These are phyloP conservation scores for Gracilaria gracilis DNA, from an alignment of 23 red algal species.

Conservation along the genomic window DNA sequence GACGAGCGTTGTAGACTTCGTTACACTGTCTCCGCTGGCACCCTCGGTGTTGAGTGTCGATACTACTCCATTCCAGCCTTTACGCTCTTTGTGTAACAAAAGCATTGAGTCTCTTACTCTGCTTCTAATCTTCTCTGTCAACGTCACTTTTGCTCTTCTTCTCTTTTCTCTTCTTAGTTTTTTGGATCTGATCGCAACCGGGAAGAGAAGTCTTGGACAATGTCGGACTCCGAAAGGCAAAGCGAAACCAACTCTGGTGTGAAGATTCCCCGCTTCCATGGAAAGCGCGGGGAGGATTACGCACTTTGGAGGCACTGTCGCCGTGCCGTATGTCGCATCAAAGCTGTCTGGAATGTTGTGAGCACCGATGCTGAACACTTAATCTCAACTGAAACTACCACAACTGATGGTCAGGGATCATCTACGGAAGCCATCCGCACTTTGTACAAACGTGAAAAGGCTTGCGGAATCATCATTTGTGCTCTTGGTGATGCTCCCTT, in stretches of 20 bases:
- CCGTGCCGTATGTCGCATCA: not conserved
- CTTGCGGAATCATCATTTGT: slow-evolving; percentile 12
- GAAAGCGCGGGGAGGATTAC: slow-evolving; percentile 13
- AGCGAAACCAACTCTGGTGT: slow-evolving; percentile 6
- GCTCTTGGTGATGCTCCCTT: slow-evolving; percentile 30
- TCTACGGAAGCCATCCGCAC: not conserved
- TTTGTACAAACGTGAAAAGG: slow-evolving; percentile 17
- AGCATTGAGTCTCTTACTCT: not conserved
- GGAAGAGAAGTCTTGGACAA: not conserved
- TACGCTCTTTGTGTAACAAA: not conserved
- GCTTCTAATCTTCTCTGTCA: not conserved
- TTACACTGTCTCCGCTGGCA: slow-evolving; percentile 4
- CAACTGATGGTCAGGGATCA: not conserved
- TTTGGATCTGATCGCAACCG: too few relatives aligned
- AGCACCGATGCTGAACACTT: not conserved
- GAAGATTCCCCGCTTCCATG: slow-evolving; percentile 33
- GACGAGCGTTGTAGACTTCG: not conserved
- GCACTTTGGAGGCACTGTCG: not conserved
- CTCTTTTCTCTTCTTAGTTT: not conserved
- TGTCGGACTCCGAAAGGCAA: slow-evolving; percentile 24
- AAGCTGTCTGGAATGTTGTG: not conserved
- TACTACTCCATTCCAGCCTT: not conserved
- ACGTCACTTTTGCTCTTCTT: not conserved
- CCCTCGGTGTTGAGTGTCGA: not conserved
- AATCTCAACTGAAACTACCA: not conserved